These are phyloP conservation scores for Trichoderma atrobrunneum DNA, from an alignment of 2,329 filamentous ascomycete genomes.

Conservation along the genomic window DNA sequence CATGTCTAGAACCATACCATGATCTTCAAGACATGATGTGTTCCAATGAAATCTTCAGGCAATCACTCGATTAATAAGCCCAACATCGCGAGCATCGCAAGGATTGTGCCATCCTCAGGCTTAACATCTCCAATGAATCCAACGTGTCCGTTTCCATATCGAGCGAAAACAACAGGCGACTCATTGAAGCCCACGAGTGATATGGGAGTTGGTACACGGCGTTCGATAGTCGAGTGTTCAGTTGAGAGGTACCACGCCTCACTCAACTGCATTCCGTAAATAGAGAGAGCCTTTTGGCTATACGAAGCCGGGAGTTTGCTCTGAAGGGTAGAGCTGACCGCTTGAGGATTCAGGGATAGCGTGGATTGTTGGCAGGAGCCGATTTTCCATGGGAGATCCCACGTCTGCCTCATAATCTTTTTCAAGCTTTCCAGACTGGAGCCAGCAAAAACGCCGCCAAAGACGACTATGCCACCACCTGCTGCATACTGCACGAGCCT, in stretches of 20 bases:
- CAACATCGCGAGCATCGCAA: constrained; percentile 31
- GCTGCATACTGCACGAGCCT: constrained; percentile 13
- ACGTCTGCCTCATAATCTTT: constrained; percentile 4
- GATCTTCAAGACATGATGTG: background rate
- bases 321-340: constrained; percentile 16
- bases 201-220: background rate
- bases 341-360: constrained; percentile 24
- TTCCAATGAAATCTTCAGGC: background rate
- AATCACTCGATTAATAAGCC: constrained; percentile 20
- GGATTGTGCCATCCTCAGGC: constrained; percentile 26
- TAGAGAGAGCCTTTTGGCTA: constrained; percentile 29
- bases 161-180: constrained; percentile 27
- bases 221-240: constrained; percentile 11
- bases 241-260: constrained; percentile 28
- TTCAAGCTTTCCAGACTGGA: background rate
- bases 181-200: constrained; percentile 14
- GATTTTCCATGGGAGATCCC: constrained; percentile 25
- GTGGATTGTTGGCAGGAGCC: constrained; percentile 26
- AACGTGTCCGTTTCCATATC: constrained; percentile 29
- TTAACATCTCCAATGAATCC: constrained; percentile 33
- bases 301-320: constrained; percentile 24
- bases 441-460: constrained; percentile 5
- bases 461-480: constrained; percentile 10
- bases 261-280: constrained; percentile 23
- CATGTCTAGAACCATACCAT: background rate